These are phyloP conservation scores for Nothophaeocryptopus gaeumannii DNA, from an alignment of 2,329 filamentous ascomycete genomes.

Conservation along the genomic window DNA sequence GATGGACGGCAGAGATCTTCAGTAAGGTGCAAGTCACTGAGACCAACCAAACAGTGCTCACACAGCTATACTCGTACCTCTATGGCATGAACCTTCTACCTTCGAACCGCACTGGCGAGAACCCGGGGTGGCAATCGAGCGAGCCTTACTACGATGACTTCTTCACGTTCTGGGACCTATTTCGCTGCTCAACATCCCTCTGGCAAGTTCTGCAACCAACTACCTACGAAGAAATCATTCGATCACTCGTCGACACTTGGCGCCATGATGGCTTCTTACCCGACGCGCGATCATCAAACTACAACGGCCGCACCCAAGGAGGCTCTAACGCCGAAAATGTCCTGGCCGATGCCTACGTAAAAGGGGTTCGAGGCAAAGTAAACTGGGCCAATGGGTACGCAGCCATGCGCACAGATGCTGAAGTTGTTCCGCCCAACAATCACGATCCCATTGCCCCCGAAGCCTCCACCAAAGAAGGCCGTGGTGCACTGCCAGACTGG, in stretches of 20 bases:
- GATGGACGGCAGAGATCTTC: constrained; percentile 61
- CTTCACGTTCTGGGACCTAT: constrained; percentile 66
- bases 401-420: constrained; percentile 65
- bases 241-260: too few relatives aligned
- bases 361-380: constrained; percentile 61
- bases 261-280: too few relatives aligned
- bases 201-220: constrained; percentile 62
- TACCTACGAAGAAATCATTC: too few relatives aligned
- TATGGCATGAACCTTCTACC: constrained; percentile 69
- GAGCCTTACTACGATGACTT: constrained; percentile 71
- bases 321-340: constrained; percentile 71
- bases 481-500: constrained; percentile 70
- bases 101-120: constrained; percentile 68
- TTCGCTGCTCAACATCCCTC: constrained; percentile 63
- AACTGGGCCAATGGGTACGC: constrained; percentile 63
- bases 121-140: constrained; percentile 59
- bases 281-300: too few relatives aligned
- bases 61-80: constrained; percentile 56
- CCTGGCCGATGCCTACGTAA: constrained; percentile 69
- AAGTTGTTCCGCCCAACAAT: constrained; percentile 54
- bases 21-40: constrained; percentile 52
- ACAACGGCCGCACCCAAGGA: constrained; percentile 66
- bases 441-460: too few relatives aligned
- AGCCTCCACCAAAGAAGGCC: constrained; percentile 46
- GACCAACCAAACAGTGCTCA: constrained; percentile 21